Evolutionary conservation across 495 filamentous ascomycete genomes (phyloP).

Genomic region (Halenospora varia): DNA sequence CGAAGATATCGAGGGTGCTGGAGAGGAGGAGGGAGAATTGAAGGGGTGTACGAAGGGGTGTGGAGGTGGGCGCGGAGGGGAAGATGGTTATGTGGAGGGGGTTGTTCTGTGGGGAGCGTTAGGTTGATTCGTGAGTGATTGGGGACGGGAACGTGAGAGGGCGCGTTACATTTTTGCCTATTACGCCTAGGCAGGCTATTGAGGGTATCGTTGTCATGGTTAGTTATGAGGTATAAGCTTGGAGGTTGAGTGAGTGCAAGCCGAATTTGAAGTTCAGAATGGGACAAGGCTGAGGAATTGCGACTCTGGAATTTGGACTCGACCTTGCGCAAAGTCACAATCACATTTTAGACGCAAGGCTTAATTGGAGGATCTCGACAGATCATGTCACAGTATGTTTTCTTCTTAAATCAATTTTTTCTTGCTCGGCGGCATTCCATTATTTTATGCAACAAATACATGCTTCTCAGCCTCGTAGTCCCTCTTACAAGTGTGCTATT

Average conservation of each 20-base stretch:
- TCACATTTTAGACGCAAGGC: too few species aligned
- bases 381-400: neutral
- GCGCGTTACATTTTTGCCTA: constrained; percentile 76
- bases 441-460: neutral
- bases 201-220: constrained; percentile 45
- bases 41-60: constrained; percentile 55
- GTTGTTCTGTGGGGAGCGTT: constrained; percentile 64
- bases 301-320: neutral
- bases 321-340: too few species aligned
- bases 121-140: constrained; percentile 12
- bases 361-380: too few species aligned
- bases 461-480: neutral
- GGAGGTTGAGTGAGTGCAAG: neutral
- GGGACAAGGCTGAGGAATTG: constrained; percentile 9
- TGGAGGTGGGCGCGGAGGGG: constrained; percentile 40
- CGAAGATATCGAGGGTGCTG: constrained; percentile 89
- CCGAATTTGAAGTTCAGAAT: constrained; percentile 4
- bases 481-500: neutral
- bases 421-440: neutral
- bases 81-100: constrained; percentile 92
- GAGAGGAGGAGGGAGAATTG: constrained; percentile 91
- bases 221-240: constrained; percentile 9
- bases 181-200: constrained; percentile 89
- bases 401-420: neutral
- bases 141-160: neutral